These are phyloP conservation scores for Phytophthora melonis DNA, from an alignment of 352 stramenopile genomes.

Conservation along the genomic window DNA sequence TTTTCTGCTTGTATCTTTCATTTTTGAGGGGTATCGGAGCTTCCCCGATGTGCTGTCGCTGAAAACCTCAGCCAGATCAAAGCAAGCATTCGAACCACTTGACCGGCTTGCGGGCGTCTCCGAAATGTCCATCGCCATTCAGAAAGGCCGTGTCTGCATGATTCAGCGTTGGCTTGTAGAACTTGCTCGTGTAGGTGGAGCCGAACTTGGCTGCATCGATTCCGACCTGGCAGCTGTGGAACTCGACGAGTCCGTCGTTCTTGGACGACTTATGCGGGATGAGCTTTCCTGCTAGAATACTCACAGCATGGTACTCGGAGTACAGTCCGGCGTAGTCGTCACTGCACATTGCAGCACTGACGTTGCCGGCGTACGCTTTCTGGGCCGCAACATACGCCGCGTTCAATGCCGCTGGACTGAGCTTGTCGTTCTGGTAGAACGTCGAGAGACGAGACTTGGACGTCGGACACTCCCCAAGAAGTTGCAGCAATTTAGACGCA, in stretches of 20 bases:
- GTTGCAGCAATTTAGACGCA: background rate
- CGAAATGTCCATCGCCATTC: conserved; percentile 38
- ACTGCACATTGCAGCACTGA: conserved; percentile 45
- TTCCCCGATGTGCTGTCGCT: background rate
- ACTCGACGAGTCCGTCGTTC: conserved; percentile 33
- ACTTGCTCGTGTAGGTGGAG: conserved; percentile 27
- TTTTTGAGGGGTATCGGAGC: background rate
- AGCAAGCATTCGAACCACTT: conserved; percentile 4
- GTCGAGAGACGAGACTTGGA: conserved; percentile 19
- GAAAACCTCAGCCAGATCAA: background rate
- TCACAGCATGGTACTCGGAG: conserved; percentile 26
- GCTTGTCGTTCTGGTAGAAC: conserved; percentile 31
- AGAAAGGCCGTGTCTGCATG: conserved; percentile 47
- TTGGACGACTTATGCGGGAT: conserved; percentile 22
- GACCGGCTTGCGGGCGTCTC: conserved; percentile 27
- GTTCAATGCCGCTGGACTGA: conserved; percentile 12
- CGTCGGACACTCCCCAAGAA: conserved; percentile 16
- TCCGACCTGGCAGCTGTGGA: conserved; percentile 1
- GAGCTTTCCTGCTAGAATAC: conserved; percentile 18
- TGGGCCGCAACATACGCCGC: conserved; percentile 34
- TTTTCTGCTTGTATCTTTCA: background rate
- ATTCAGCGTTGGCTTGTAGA: conserved; percentile 45
- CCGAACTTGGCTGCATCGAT: conserved; percentile 33
- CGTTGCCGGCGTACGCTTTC: conserved; percentile 28
- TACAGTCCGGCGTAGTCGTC: conserved; percentile 36